phyloP scores from a whole-genome alignment of 805 yeast species.

The Pichia pseudocactophila region DNA sequence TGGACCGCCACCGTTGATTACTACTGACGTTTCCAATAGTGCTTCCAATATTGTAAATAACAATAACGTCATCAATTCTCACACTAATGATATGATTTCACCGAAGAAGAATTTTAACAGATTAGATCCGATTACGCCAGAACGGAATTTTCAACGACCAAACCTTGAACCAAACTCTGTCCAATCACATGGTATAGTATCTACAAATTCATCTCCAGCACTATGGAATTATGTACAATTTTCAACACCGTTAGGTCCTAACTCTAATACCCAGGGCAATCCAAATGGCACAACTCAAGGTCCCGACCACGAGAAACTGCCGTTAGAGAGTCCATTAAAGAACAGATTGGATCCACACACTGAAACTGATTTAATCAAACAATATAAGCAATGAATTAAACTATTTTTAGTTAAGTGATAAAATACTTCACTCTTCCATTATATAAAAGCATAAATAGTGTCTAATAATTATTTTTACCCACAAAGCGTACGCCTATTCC shows the following conservation, averaged over 20 bases:
- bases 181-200: constrained; percentile 30
- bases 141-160: constrained; percentile 35
- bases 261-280: constrained; percentile 2
- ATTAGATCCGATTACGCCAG: constrained; percentile 60
- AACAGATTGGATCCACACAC: constrained; percentile 17
- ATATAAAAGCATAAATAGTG: too few species aligned
- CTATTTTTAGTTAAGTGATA: neutral
- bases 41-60: neutral
- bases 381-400: constrained; percentile 28
- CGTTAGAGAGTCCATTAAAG: constrained; percentile 23
- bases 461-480: too few species aligned
- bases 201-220: constrained; percentile 70
- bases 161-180: constrained; percentile 22
- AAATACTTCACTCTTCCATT: too few species aligned
- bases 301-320: constrained; percentile 5
- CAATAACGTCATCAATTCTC: neutral
- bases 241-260: constrained; percentile 28
- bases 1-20: neutral
- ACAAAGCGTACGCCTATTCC: too few species aligned
- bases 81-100: constrained; percentile 3
- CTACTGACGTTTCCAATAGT: neutral
- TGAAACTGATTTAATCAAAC: constrained; percentile 40
- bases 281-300: neutral
- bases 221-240: constrained; percentile 90
- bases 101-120: constrained; percentile 37